A percentile compares a stretch with the other conserved stretches of the same genome.
Conservation (phyloP, 1,284 basidiomycete genomes). For the Caloboletus firmus region DNA sequence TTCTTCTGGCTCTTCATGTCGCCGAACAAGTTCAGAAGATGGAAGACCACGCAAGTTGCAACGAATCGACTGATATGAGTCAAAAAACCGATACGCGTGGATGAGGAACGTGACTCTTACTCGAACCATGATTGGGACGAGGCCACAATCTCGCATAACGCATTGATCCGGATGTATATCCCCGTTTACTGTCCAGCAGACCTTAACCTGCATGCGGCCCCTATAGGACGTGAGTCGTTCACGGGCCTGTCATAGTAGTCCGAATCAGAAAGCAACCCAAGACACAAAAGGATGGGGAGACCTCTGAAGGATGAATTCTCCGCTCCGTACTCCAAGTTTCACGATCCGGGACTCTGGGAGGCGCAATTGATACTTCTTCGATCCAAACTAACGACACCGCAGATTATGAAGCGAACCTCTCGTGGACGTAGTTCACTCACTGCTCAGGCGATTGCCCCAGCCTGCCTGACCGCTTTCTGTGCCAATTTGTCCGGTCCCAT, state of each 20-base stretch:
- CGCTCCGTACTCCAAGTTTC: conserved; percentile 76
- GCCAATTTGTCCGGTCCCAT: conserved; percentile 62
- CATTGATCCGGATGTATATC: conserved; percentile 72
- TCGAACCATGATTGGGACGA: conserved; percentile 95
- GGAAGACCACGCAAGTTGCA: conserved; percentile 89
- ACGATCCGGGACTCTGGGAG: conserved; percentile 87
- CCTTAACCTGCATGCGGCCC: conserved; percentile 86
- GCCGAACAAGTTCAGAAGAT: conserved; percentile 83
- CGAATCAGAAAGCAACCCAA: conserved; percentile 7
- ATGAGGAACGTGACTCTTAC: conserved; percentile 49
- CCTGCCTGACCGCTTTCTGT: conserved; percentile 55
- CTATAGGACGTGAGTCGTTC: conserved; percentile 93
- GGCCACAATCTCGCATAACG: conserved; percentile 85
- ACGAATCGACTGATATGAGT: conserved; percentile 72
- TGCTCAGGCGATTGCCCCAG: conserved; percentile 79
- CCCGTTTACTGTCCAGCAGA: conserved; percentile 80
- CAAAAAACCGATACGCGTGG: neutral
- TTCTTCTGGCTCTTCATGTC: conserved; percentile 96
- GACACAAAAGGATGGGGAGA: conserved; percentile 34
- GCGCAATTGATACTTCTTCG: conserved; percentile 80
- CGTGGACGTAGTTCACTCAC: conserved; percentile 49
- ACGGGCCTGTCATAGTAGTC: conserved; percentile 61
- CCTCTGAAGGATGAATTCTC: conserved; percentile 88
- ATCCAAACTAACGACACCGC: conserved; percentile 72
- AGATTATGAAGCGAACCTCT: conserved; percentile 16